Conservation (phyloP, 495 filamentous ascomycete species). For the Daldinia bambusicola region DNA sequence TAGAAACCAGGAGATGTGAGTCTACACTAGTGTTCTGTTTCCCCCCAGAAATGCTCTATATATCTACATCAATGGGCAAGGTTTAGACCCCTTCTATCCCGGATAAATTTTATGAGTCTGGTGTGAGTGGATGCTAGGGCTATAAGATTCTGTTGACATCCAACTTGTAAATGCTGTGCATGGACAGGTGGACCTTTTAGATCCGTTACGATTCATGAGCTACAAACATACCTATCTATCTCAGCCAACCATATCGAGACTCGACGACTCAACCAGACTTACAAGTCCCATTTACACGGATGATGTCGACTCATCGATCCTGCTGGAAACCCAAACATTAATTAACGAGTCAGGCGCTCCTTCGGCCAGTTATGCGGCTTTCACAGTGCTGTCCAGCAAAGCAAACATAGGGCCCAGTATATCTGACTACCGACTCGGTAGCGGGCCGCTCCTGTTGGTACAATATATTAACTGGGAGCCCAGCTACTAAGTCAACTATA, state of each 20-base stretch:
- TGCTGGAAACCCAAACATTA: slow-evolving; percentile 8
- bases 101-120: not conserved
- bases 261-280: not conserved
- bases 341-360: slow-evolving; percentile 14
- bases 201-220: slow-evolving; percentile 20
- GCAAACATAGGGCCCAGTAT: slow-evolving; percentile 7
- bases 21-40: slow-evolving; percentile 12
- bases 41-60: slow-evolving; percentile 9
- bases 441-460: not conserved
- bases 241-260: slow-evolving; percentile 13
- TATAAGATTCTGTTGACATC: slow-evolving; percentile 30
- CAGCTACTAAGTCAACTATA: slow-evolving; percentile 1
- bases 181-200: slow-evolving; percentile 23
- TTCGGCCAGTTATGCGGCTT: slow-evolving; percentile 9
- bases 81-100: not conserved
- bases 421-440: not conserved
- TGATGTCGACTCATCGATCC: slow-evolving; percentile 9
- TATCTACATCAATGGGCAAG: slow-evolving; percentile 11
- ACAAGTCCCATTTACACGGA: not conserved
- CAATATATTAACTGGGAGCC: not conserved
- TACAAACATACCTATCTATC: slow-evolving; percentile 16
- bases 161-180: not conserved
- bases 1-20: slow-evolving; percentile 17
- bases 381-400: not conserved
- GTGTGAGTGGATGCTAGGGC: slow-evolving; percentile 8